Base-by-base conservation (phyloP, 192 early-diverging fungal genomes). In the Podila horticola region DNA sequence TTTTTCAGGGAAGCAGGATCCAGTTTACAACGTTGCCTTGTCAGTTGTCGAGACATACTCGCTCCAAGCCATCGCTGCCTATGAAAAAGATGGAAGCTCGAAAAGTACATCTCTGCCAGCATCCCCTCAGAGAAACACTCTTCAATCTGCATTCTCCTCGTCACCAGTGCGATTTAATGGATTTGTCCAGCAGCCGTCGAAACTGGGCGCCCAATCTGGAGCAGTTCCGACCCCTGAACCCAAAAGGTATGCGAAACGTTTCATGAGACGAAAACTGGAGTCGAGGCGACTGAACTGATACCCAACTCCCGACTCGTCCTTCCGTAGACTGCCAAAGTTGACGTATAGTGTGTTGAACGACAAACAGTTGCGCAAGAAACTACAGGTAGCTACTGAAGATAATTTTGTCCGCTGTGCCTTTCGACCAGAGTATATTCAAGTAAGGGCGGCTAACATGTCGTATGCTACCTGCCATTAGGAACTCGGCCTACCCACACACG, bases 311-410 rank as follows among this genome's bases (percentile, higher is more conserved):
- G 1, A 38, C 10, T 22, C 13, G 3, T 61, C 13, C 41, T 17
- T 15, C 41, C 4, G 58, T 41, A 87, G 86, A 48, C 82, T 86
- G n/a, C 68, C 69, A 36, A 85, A 84, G 38, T 58, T 88, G 28
- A 72, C 84, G 0, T 86, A 88, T 49, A 75, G 75, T 31, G 67
- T 88, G 30, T 50, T 85, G 22, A 79, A 74, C 0, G 84, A 83
- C 50, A 84, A 84, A 51, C 73, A 81, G 17, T 66, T 88, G 20
- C 50, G 82, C 29, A 73, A 79, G 29, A 75, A 82, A 57, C 50
- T 88, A 12, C 69, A 73, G 62, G 84, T 85, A 81, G 31, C 50
- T 41, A 58, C n/a, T 28, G 5, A 12, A 13, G 2, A 45, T 17
- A 45, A 45, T 45, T 45, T 45, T 45, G 15, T 45, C 41, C 41